Evolutionary conservation across 1,139 yeast species (phyloP).

Genomic region (Candida sojae): DNA sequence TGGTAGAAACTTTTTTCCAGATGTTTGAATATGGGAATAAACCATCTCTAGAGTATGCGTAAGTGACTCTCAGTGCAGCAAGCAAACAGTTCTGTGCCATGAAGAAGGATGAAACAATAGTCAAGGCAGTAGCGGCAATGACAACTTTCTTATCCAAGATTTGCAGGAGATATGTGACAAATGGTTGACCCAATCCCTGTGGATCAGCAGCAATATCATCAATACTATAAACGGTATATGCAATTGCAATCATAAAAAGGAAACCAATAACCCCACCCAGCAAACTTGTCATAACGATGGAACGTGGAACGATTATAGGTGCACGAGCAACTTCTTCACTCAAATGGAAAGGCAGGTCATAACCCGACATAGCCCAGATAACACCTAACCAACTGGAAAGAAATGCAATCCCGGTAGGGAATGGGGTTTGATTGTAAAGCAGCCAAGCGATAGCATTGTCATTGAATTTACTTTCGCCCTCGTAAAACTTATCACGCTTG

Average conservation of each 20-base stretch:
- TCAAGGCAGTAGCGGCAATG: constrained; percentile 58
- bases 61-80: constrained; percentile 70
- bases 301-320: constrained; percentile 63
- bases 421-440: constrained; percentile 62
- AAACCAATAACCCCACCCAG: constrained; percentile 66
- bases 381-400: constrained; percentile 64
- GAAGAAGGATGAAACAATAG: constrained; percentile 59
- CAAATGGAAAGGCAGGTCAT: constrained; percentile 73
- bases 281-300: constrained; percentile 64
- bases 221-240: constrained; percentile 62
- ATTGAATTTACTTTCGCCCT: constrained; percentile 49
- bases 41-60: constrained; percentile 70
- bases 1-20: constrained; percentile 55
- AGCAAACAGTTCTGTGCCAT: constrained; percentile 75
- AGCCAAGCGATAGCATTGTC: constrained; percentile 55
- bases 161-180: constrained; percentile 59
- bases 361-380: constrained; percentile 78
- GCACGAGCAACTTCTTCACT: constrained; percentile 75
- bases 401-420: constrained; percentile 65
- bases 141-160: constrained; percentile 47
- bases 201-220: constrained; percentile 51
- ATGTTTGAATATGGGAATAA: constrained; percentile 61
- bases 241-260: constrained; percentile 63
- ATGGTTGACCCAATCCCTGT: constrained; percentile 63
- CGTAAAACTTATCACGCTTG: constrained; percentile 37